Evolutionary conservation across 2,329 filamentous ascomycete genomes (phyloP), one percentile per base, ranked within the genome.

Genomic region (Elsinoe arachidis): DNA sequence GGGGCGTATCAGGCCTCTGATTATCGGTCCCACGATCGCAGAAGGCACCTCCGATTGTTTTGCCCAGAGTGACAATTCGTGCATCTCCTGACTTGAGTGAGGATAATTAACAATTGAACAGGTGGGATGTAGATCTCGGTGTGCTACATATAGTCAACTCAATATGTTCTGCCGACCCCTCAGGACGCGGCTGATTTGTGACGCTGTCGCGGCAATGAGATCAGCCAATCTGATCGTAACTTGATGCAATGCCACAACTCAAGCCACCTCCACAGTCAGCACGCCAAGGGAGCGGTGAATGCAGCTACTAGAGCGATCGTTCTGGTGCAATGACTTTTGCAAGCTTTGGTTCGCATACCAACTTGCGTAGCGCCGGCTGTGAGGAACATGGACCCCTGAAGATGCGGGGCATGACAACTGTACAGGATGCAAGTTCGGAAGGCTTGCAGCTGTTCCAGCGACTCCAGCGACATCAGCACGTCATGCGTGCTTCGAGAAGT

Each of bases 131-230:
- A 30, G 26, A 30, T 30, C 26, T 2, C 26, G 7, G 26, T 30
- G 26, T 30, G 26, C 26, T 30, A 5, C 26, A 7, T 30, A 30
- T 9, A 30, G 3, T 9, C 9, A 30, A 9, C 7, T 4, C 26
- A 30, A 30, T 9, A 30, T 23, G 41, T 10, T 35, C 23, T 34
- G 26, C 19, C 12, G 9, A 51, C 46, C 46, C 46, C 46, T 35
- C 41, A 46, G 44, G 15, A 51, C 46, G 46, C 49, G 49, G 49
- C 49, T 53, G 15, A 38, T 53, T 26, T 38, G 7, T 38, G 15
- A n/a, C 38, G 33, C 49, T 39, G 34, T 35, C 12, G 34, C 34
- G 49, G 49, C 35, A 53, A 34, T 53, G 49, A 17, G 35, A 17
- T 17, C 7, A 34, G 14, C 49, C 49, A 53, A 53, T 53, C 49